These are phyloP conservation scores for Aspergillus kassunensis DNA, from an alignment of 495 filamentous ascomycete genomes.

Conservation along the genomic window DNA sequence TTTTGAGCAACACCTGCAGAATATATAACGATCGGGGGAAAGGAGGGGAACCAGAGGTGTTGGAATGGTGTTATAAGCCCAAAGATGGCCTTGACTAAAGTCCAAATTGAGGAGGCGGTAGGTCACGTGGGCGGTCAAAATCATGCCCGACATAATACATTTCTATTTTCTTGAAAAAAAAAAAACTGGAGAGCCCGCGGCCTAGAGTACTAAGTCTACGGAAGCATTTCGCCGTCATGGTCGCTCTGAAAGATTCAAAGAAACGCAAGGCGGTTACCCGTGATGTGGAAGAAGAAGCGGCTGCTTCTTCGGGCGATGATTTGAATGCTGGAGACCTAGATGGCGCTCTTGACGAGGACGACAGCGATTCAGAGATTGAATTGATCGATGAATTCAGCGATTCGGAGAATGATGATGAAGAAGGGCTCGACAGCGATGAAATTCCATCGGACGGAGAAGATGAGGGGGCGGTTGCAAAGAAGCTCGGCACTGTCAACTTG, in stretches of 20 bases:
- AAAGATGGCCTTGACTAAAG: not conserved
- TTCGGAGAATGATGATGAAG: slow-evolving; percentile 39
- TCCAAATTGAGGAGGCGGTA: slow-evolving; percentile 28
- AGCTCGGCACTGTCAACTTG: slow-evolving; percentile 18
- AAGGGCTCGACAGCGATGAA: slow-evolving; percentile 49
- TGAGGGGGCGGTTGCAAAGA: slow-evolving; percentile 15
- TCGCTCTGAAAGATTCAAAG: slow-evolving; percentile 39
- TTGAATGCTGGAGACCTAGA: slow-evolving; percentile 60
- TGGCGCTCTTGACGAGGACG: slow-evolving; percentile 52
- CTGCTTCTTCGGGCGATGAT: slow-evolving; percentile 60
- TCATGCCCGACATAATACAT: slow-evolving; percentile 1
- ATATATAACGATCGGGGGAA: too few relatives aligned
- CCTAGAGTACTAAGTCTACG: not conserved
- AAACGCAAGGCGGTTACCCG: slow-evolving; percentile 58
- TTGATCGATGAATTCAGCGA: slow-evolving; percentile 44
- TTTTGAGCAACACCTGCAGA: not conserved
- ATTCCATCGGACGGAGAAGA: slow-evolving; percentile 46
- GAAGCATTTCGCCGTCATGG: slow-evolving; percentile 27
- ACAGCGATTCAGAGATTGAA: slow-evolving; percentile 44
- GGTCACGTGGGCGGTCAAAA: slow-evolving; percentile 44
- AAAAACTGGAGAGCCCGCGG: slow-evolving; percentile 25
- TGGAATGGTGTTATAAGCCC: not conserved
- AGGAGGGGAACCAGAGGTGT: not conserved
- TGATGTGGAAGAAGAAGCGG: slow-evolving; percentile 49
- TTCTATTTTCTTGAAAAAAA: slow-evolving; percentile 16